Percentiles rank a stretch among this genome's conserved stretches.
Evolutionary conservation across 78 protist species (phyloP).

Genomic region (Reticulomyxa filosa): DNA sequence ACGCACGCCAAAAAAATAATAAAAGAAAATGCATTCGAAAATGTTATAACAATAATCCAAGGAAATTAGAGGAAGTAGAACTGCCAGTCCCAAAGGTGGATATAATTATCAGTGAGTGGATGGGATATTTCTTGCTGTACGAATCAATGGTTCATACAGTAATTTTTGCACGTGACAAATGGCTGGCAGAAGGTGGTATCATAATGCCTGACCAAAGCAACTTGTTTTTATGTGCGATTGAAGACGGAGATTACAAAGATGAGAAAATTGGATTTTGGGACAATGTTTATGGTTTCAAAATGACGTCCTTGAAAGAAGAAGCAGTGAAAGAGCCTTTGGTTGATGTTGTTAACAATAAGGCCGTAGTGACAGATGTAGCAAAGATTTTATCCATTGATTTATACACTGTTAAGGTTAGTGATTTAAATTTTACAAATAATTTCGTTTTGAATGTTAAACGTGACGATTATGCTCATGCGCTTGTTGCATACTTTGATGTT

Average conservation of each 20-base stretch:
- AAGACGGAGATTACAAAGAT: conserved; percentile 9
- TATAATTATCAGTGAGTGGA: conserved; percentile 24
- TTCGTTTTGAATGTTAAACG: no score
- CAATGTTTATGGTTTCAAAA: background rate
- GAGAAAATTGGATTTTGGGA: background rate
- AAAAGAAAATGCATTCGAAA: background rate
- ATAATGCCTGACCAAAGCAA: background rate
- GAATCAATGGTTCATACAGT: conserved; percentile 21
- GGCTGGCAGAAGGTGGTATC: background rate
- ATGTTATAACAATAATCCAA: conserved; percentile 11
- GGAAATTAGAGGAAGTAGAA: conserved; percentile 18
- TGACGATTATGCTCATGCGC: background rate
- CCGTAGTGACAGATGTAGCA: no score
- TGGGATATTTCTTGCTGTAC: conserved; percentile 18
- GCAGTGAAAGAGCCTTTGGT: background rate
- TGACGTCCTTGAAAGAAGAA: background rate
- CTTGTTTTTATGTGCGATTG: background rate
- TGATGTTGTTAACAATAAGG: background rate
- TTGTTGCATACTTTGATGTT: background rate
- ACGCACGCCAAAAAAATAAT: no score
- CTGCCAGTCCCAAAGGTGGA: conserved; percentile 22
- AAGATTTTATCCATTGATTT: no score
- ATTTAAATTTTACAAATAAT: no score
- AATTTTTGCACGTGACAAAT: conserved; percentile 19
- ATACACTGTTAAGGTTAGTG: no score